Conservation (phyloP, 2,329 filamentous ascomycete species). For the Scopulariopsis brevicaulis region DNA sequence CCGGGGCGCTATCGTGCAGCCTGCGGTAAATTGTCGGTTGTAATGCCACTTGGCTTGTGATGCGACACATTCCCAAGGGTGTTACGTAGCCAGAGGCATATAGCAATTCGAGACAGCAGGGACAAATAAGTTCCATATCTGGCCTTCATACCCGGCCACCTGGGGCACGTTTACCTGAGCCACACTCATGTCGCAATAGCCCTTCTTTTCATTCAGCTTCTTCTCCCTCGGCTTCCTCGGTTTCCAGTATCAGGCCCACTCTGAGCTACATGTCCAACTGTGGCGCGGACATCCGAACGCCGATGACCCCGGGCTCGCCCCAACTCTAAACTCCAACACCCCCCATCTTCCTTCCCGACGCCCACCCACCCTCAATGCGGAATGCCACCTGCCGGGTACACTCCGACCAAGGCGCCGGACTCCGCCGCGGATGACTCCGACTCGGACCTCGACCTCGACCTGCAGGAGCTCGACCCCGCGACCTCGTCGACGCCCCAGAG, state of each 20-base stretch:
- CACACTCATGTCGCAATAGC: not conserved
- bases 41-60: not conserved
- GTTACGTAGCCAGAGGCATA: slow-evolving; percentile 3
- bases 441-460: slow-evolving; percentile 61
- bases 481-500: slow-evolving; percentile 12
- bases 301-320: not conserved
- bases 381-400: slow-evolving; percentile 45
- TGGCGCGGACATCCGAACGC: not conserved
- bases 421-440: slow-evolving; percentile 55
- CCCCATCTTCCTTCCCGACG: not conserved
- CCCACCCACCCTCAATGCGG: slow-evolving; percentile 19
- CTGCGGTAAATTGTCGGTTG: not conserved
- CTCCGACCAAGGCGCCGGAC: slow-evolving; percentile 49
- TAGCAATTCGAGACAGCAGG: not conserved
- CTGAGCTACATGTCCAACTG: not conserved
- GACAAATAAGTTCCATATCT: not conserved
- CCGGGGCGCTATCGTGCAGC: not conserved
- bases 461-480: slow-evolving; percentile 66
- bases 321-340: not conserved
- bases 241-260: not conserved
- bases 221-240: not conserved
- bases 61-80: not conserved
- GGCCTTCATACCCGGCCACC: not conserved
- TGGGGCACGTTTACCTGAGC: not conserved
- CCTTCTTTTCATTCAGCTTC: not conserved